These are phyloP conservation scores for Trichoderma sp. DNA, from an alignment of 2,329 filamentous ascomycete genomes.

Conservation along the genomic window DNA sequence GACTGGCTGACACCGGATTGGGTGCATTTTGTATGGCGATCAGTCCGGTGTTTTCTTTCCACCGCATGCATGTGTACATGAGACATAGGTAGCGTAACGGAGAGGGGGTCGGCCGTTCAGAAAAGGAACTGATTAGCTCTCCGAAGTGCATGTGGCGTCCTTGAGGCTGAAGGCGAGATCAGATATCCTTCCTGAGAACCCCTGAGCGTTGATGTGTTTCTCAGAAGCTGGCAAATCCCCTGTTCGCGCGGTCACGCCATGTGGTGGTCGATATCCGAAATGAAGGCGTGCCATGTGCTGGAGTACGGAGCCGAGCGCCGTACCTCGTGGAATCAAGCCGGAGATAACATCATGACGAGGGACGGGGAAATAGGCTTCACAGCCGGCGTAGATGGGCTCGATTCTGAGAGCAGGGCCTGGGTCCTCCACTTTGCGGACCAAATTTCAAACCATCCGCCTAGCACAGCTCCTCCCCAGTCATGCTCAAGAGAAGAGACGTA, in stretches of 20 bases:
- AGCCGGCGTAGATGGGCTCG: slow-evolving; percentile 3
- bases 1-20: no score
- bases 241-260: neutral
- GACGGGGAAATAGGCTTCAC: neutral
- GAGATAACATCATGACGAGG: neutral
- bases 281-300: neutral
- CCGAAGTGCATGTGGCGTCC: slow-evolving; percentile 1
- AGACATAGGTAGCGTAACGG: neutral
- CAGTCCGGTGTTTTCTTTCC: no score
- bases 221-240: neutral
- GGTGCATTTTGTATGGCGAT: no score
- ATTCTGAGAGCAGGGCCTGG: neutral
- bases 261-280: neutral
- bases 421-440: slow-evolving; percentile 1
- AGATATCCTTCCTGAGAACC: neutral
- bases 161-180: slow-evolving; percentile 4
- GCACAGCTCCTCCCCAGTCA: neutral
- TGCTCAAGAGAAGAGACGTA: neutral
- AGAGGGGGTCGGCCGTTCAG: neutral
- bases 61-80: slow-evolving; percentile 2
- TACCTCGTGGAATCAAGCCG: neutral
- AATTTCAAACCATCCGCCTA: neutral
- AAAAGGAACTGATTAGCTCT: neutral
- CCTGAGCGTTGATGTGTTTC: neutral
- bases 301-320: neutral